phyloP scores from a whole-genome alignment of 208 protist genomes.

The Strigomonas culicis region DNA sequence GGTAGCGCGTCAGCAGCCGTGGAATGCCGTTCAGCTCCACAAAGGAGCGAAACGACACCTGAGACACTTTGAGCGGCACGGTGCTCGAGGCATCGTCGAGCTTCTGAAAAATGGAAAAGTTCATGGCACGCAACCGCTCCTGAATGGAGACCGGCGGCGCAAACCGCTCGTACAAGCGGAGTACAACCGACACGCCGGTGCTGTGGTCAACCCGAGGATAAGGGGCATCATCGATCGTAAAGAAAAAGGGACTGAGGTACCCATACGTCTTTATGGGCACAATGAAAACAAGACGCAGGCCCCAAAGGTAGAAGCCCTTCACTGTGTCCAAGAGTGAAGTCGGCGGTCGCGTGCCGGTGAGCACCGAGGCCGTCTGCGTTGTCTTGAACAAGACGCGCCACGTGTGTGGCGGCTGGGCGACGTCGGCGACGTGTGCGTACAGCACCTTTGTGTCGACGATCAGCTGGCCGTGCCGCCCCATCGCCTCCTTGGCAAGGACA shows the following conservation, averaged over 20 bases:
- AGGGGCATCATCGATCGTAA: conserved; percentile 7
- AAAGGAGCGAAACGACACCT: conserved; percentile 44
- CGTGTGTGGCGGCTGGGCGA: conserved; percentile 26
- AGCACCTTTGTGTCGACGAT: conserved; percentile 56
- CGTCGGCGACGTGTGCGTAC: conserved; percentile 36
- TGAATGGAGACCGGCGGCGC: conserved; percentile 52
- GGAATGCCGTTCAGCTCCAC: conserved; percentile 51
- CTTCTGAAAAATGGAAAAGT: conserved; percentile 64
- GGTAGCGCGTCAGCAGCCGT: conserved; percentile 47
- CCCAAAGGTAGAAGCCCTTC: conserved; percentile 7
- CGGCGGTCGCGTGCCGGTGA: conserved; percentile 23
- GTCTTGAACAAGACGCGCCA: conserved; percentile 53
- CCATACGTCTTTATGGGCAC: conserved; percentile 15
- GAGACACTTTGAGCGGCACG: conserved; percentile 28
- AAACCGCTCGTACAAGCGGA: conserved; percentile 61
- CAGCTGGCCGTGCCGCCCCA: conserved; percentile 42
- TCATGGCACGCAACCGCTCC: conserved; percentile 63
- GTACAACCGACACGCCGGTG: conserved; percentile 47
- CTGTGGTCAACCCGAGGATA: conserved; percentile 42
- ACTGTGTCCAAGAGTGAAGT: conserved; percentile 14
- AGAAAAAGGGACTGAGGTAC: conserved; percentile 22
- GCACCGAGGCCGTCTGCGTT: conserved; percentile 36
- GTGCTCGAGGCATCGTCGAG: neutral
- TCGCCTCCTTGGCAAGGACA: conserved; percentile 49
- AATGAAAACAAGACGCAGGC: conserved; percentile 4